Base-by-base conservation (phyloP, 495 filamentous ascomycete species). In the Podospora pseudoanserina region DNA sequence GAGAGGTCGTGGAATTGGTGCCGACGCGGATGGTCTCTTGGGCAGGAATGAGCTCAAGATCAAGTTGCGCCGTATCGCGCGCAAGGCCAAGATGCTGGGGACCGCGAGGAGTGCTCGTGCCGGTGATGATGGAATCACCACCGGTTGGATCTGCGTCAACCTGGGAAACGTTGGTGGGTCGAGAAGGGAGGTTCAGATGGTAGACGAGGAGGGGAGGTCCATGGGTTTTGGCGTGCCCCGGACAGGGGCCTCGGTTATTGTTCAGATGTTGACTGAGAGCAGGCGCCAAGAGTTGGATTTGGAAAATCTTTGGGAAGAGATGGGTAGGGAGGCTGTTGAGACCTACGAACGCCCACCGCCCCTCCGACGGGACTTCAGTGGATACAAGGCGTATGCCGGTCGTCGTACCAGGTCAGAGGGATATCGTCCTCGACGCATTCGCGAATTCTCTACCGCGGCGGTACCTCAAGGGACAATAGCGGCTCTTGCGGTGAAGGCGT, bases 71-170 rank as follows among this genome's bases (percentile, higher is more conserved):
- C 83, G 95, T 32, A 91, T 91, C 74, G 88, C 87, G n/a, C 90
- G 89, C 73, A 86, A 91, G 66, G 90, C 91, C 16, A 91, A 89
- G 77, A 78, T 97, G 64, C 76, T 95, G 34, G 90, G 88, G 18
- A 86, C 76, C 78, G 83, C 78, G 18, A 72, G 79, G 53, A 72
- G 74, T 32, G 61, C 67, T 56, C 87, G 80, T 49, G 82, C 85
- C 56, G 72, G 76, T 0, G 88, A 96, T 72, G 93, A 97, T 72
- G 94, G 92, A 1, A 91, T 96, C 53, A 86, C 87, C 30, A 96
- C 93, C 18, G 93, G 93, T 1, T 99, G 95, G 95, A 91, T 99
- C 9, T 99, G 96, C 79, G 91, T 98, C 56, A 94, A 96, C 78
- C 82, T 93, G 2, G 92, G 93, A 1, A 83, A 84, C 18, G 85